Conservation (phyloP, 1,284 basidiomycete species). For the Athelia sp. region DNA sequence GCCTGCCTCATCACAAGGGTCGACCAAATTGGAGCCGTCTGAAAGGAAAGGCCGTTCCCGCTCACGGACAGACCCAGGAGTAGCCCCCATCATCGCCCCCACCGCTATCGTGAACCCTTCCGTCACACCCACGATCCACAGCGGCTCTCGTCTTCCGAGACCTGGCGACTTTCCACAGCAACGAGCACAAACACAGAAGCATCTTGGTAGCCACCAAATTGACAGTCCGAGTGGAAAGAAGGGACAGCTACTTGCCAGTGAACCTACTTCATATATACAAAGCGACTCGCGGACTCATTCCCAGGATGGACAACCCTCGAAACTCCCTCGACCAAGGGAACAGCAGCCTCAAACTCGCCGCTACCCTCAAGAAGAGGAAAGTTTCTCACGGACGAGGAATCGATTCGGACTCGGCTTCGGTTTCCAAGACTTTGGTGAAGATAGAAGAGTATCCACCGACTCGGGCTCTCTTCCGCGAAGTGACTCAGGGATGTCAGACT, state of each 20-base stretch:
- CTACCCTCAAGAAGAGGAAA: neutral
- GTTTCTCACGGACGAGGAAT: neutral
- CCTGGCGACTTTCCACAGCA: neutral
- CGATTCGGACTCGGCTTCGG: conserved; percentile 7
- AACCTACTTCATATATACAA: conserved; percentile 40
- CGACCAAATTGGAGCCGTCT: no score
- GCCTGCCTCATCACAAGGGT: neutral
- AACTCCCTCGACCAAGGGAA: conserved; percentile 8
- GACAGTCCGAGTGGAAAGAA: conserved; percentile 23
- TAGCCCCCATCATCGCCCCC: conserved; percentile 36
- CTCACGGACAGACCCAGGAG: conserved; percentile 7
- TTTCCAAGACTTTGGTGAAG: neutral
- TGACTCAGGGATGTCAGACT: no score
- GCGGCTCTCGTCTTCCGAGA: conserved; percentile 17
- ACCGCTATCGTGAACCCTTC: conserved; percentile 11
- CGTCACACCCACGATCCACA: neutral
- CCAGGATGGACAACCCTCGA: conserved; percentile 10
- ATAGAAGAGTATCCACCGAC: neutral
- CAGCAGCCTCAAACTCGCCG: neutral
- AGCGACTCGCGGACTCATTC: conserved; percentile 18
- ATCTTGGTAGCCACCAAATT: conserved; percentile 21
- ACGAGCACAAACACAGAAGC: neutral
- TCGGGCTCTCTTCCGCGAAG: no score
- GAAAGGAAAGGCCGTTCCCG: conserved; percentile 6
- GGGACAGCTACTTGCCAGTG: conserved; percentile 48